A percentile compares a stretch with the other conserved stretches of the same genome.
These are phyloP conservation scores for Alternaria sp. DNA, from an alignment of 2,329 filamentous ascomycete species.

Conservation along the genomic window DNA sequence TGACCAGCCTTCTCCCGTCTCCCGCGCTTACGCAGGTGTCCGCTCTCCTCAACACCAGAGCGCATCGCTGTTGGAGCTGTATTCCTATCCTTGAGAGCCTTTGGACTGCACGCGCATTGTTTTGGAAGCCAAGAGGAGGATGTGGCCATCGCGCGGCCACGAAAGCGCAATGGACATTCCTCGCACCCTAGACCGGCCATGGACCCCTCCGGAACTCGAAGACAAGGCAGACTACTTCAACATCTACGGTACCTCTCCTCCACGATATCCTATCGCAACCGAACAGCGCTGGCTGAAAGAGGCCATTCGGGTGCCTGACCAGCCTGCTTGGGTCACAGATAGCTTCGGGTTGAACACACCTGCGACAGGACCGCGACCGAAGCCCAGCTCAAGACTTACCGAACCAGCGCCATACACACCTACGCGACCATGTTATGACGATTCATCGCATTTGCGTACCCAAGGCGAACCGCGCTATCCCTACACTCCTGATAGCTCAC, in stretches of 20 bases:
- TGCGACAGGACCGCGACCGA: conserved; percentile 20
- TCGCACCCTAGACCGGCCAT: conserved; percentile 31
- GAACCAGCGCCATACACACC: conserved; percentile 29
- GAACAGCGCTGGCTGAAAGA: conserved; percentile 17
- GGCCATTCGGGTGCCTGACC: not conserved
- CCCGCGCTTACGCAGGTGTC: not conserved
- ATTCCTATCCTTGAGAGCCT: not conserved
- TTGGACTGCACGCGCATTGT: not conserved
- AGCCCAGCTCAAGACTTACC: conserved; percentile 20
- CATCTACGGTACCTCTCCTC: conserved; percentile 20
- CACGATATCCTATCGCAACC: conserved; percentile 10
- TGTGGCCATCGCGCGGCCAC: conserved; percentile 17
- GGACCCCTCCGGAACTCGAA: conserved; percentile 41
- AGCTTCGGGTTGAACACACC: conserved; percentile 17
- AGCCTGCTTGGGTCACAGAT: conserved; percentile 1
- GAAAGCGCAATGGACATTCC: conserved; percentile 29
- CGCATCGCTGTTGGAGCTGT: not conserved
- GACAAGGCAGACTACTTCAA: conserved; percentile 29
- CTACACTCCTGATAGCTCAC: conserved; percentile 42
- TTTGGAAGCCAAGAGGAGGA: conserved; percentile 15
- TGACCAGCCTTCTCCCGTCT: conserved; percentile 2
- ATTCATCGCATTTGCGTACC: conserved; percentile 6
- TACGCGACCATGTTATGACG: conserved; percentile 19
- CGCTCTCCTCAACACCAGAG: not conserved
- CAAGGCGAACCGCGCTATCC: conserved; percentile 34